These are phyloP conservation scores for Ophiosphaerella narmari DNA, from an alignment of 2,329 filamentous ascomycete genomes.

Conservation along the genomic window DNA sequence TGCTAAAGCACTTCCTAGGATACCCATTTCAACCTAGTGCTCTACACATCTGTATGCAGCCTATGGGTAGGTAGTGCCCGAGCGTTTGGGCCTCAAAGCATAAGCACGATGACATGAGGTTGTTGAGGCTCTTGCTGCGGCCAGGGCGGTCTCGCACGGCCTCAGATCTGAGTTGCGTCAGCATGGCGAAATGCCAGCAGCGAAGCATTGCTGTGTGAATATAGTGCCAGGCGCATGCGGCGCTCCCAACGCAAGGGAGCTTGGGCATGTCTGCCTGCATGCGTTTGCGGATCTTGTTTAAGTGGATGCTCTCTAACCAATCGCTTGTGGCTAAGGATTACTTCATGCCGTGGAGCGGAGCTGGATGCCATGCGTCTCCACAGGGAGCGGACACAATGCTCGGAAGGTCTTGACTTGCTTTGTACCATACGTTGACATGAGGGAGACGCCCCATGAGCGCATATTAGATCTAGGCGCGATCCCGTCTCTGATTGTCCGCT, in stretches of 20 bases:
- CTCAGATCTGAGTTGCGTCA: constrained; percentile 9
- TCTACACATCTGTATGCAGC: constrained; percentile 5
- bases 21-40: no score
- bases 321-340: neutral
- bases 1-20: constrained; percentile 5
- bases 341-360: no score
- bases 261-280: neutral
- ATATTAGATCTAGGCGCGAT: neutral
- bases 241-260: constrained; percentile 9
- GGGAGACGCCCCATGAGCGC: no score
- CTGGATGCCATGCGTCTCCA: no score
- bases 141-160: constrained; percentile 11
- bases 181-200: neutral
- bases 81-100: constrained; percentile 1
- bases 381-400: no score
- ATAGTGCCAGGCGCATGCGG: constrained; percentile 3
- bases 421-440: no score
- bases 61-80: constrained; percentile 7
- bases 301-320: neutral
- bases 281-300: neutral
- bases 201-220: neutral
- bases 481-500: neutral
- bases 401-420: no score
- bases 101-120: constrained; percentile 8
- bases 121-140: constrained; percentile 18